Percentiles rank a stretch among this genome's conserved stretches.
Conservation (phyloP, 257 asterid species). For the Fraxinus pennsylvanica region DNA sequence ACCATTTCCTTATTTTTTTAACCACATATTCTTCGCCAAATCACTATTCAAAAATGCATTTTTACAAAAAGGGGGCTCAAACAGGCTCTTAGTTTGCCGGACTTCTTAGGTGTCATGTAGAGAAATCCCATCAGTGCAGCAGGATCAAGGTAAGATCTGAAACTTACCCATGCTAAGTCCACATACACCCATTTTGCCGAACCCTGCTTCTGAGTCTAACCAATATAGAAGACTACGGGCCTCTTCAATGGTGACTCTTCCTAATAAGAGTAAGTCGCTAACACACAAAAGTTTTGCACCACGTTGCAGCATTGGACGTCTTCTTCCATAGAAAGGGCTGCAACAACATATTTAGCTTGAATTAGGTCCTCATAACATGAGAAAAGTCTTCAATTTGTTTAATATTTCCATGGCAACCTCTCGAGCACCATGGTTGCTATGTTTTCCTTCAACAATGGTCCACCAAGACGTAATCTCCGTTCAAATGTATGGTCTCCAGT, state of each 20-base stretch:
- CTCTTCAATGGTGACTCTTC: conserved; percentile 95
- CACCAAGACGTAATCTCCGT: conserved; percentile 94
- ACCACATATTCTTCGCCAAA: too few species aligned
- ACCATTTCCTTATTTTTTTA: too few species aligned
- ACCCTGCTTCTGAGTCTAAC: conserved; percentile 86
- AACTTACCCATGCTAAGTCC: conserved; percentile 97
- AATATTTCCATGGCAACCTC: conserved; percentile 49
- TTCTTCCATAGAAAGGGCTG: conserved; percentile 95
- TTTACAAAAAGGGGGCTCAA: too few species aligned
- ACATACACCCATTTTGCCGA: conserved; percentile 91
- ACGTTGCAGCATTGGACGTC: conserved; percentile 83
- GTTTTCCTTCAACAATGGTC: conserved; percentile 85
- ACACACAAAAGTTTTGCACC: conserved; percentile 96
- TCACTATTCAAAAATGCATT: too few species aligned
- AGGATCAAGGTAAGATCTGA: neutral
- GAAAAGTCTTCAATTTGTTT: conserved; percentile 9
- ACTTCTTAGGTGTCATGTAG: neutral
- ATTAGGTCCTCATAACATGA: conserved; percentile 19
- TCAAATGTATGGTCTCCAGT: conserved; percentile 93
- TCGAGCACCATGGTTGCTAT: conserved; percentile 98
- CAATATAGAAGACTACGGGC: conserved; percentile 86
- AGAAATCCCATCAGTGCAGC: neutral
- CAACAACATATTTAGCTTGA: conserved; percentile 28
- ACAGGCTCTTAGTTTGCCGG: neutral
- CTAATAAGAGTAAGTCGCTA: conserved; percentile 84